These are phyloP conservation scores for Cyclotella baltica DNA, from an alignment of 108 stramenopile species.

Conservation along the genomic window DNA sequence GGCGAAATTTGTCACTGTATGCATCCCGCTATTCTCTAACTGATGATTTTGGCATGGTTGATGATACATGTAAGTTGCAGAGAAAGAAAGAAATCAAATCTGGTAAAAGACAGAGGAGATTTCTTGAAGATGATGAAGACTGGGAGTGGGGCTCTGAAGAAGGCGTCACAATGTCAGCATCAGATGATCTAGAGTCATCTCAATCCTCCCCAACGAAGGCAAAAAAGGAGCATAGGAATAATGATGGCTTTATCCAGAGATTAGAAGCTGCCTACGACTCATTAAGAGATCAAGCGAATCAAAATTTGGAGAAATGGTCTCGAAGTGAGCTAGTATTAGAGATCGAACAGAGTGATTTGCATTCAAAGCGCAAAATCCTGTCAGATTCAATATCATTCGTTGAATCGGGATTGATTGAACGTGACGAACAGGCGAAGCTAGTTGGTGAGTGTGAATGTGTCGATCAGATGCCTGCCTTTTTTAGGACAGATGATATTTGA, in stretches of 20 bases:
- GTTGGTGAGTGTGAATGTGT: constrained; percentile 8
- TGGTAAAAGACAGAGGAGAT: constrained; percentile 18
- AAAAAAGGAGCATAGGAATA: background rate
- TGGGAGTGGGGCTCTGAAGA: constrained; percentile 10
- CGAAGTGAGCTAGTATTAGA: constrained; percentile 26
- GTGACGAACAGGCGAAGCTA: constrained; percentile 68
- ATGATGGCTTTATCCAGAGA: constrained; percentile 22
- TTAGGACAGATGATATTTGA: no score
- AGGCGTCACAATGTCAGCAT: background rate
- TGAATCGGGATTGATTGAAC: constrained; percentile 70
- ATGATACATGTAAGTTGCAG: background rate
- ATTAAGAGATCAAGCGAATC: constrained; percentile 20
- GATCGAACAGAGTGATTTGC: constrained; percentile 33
- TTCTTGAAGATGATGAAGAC: constrained; percentile 52
- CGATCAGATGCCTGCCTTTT: no score
- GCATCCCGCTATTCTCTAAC: background rate
- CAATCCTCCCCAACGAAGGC: background rate
- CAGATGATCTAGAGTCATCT: background rate
- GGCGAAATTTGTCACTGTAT: background rate
- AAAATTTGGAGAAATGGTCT: constrained; percentile 6
- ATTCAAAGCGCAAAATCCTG: constrained; percentile 38
- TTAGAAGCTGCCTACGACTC: constrained; percentile 38
- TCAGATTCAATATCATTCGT: constrained; percentile 54
- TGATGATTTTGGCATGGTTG: constrained; percentile 8
- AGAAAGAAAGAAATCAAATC: constrained; percentile 14